Evolutionary conservation across 2,329 filamentous ascomycete genomes (phyloP).

Genomic region (Ascosphaera pollenicola): DNA sequence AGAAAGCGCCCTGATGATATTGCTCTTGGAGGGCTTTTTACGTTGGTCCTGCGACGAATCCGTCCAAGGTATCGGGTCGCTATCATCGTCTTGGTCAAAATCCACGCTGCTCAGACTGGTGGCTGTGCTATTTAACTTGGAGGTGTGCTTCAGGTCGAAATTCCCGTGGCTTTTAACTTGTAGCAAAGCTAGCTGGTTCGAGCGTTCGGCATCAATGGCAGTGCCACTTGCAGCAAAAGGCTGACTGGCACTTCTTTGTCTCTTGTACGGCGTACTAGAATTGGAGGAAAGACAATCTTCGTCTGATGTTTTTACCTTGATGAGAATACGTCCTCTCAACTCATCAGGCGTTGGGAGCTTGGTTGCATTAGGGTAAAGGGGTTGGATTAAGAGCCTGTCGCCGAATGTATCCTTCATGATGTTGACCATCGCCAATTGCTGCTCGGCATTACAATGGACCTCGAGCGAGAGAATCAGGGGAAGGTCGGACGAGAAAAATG

Average conservation of each 20-base stretch:
- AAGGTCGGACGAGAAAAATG: constrained; percentile 68
- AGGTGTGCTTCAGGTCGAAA: constrained; percentile 26
- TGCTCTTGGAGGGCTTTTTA: constrained; percentile 47
- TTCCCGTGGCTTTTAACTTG: constrained; percentile 30
- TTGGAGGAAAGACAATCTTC: constrained; percentile 17
- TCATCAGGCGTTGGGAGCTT: constrained; percentile 69
- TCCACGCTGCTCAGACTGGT: constrained; percentile 30
- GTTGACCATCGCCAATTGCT: constrained; percentile 72
- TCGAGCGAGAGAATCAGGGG: constrained; percentile 90
- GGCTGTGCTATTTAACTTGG: constrained; percentile 23
- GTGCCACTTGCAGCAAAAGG: constrained; percentile 29
- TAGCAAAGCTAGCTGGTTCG: constrained; percentile 25
- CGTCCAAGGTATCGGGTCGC: constrained; percentile 34
- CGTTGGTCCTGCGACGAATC: constrained; percentile 35
- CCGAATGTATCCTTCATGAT: constrained; percentile 76
- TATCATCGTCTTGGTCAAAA: constrained; percentile 37
- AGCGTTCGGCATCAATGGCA: constrained; percentile 32
- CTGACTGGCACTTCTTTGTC: constrained; percentile 40
- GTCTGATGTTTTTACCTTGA: constrained; percentile 64
- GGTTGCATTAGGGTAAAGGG: constrained; percentile 44
- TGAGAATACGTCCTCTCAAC: constrained; percentile 59
- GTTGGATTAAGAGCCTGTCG: constrained; percentile 53
- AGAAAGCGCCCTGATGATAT: constrained; percentile 65
- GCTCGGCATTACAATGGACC: constrained; percentile 67
- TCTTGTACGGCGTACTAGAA: constrained; percentile 15